A percentile compares a stretch with the other conserved stretches of the same genome.
Conservation (phyloP, 495 filamentous ascomycete genomes). For the Penicillium riverlandense region DNA sequence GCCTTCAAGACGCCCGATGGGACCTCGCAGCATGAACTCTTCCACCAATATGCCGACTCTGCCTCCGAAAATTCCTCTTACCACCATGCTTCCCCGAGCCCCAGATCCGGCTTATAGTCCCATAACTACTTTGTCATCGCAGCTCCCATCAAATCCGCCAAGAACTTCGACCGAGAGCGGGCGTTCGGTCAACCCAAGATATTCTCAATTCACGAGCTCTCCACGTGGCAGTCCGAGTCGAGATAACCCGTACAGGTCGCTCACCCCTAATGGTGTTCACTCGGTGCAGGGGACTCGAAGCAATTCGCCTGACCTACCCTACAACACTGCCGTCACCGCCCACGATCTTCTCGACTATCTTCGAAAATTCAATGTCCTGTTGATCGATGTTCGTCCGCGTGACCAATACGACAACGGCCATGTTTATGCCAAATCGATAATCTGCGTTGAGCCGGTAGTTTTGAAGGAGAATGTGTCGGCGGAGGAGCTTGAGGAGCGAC, state of each 20-base stretch:
- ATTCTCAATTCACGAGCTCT: constrained; percentile 32
- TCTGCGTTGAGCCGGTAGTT: constrained; percentile 86
- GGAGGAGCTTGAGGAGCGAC: constrained; percentile 72
- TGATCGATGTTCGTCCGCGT: constrained; percentile 82
- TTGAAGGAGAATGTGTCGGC: constrained; percentile 73
- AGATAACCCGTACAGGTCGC: constrained; percentile 36
- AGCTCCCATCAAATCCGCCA: constrained; percentile 42
- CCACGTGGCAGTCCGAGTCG: constrained; percentile 31
- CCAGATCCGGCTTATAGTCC: constrained; percentile 87
- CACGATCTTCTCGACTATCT: constrained; percentile 61
- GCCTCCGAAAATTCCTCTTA: constrained; percentile 50
- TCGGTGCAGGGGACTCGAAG: constrained; percentile 23
- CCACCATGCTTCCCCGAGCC: constrained; percentile 60
- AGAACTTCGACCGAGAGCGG: constrained; percentile 36
- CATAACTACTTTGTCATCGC: constrained; percentile 35
- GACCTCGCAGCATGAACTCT: constrained; percentile 51
- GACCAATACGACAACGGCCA: constrained; percentile 83
- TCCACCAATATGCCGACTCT: constrained; percentile 31
- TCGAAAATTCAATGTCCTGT: constrained; percentile 53
- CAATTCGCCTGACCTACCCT: constrained; percentile 47
- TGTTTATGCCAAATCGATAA: constrained; percentile 69
- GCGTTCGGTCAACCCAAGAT: constrained; percentile 27
- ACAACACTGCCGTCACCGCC: constrained; percentile 55
- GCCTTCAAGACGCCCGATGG: constrained; percentile 35
- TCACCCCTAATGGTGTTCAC: constrained; percentile 36